Evolutionary conservation across 1,284 basidiomycete species (phyloP), one percentile per base, ranked within the genome.

Genomic region (Boletus holoroseus): DNA sequence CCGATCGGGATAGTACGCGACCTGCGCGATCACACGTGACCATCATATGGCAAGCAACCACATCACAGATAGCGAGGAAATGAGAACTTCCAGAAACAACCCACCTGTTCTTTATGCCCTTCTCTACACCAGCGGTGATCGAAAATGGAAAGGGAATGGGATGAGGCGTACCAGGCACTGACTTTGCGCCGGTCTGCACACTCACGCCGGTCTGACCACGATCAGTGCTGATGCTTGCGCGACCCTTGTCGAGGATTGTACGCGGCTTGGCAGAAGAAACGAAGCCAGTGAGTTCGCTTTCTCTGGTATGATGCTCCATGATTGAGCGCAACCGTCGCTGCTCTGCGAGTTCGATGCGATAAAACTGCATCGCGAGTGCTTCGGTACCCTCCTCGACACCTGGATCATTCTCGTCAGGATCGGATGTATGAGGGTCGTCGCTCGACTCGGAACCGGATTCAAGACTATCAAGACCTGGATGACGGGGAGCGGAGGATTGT

Each of bases 121-220:
- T 91, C 71, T 98, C 95, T 4, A 99, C 80, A 2, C 92, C 95
- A 4, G 95, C 95, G 0, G 91, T 93, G 59, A 99, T 99, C 54
- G 91, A 94, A 69, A 88, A 97, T 63, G 94, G 82, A 74, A 95
- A 83, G 51, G 70, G 20, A 6, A 44, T 15, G 3, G 50, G 47
- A 30, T 57, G 54, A 15, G 64, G 62, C 1, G 64, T 64, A 3
- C 49, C 48, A 16, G 66, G 66, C 1, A 53, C 49, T 3, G 67
- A 59, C 48, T 57, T 62, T 34, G 61, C 54, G 43, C 54, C 48
- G 31, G 51, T 32, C 47, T 51, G 51, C 47, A 55, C 26, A 16
- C 27, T 50, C 40, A 53, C 50, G 39, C 30, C 43, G 40, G 49
- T 43, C 40, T 57, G 53, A 0, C 32, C 43, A 36, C 18, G 49